Evolutionary conservation across 352 stramenopile species (phyloP), one percentile per base, ranked within the genome.

Genomic region (Pythium plurisporium): DNA sequence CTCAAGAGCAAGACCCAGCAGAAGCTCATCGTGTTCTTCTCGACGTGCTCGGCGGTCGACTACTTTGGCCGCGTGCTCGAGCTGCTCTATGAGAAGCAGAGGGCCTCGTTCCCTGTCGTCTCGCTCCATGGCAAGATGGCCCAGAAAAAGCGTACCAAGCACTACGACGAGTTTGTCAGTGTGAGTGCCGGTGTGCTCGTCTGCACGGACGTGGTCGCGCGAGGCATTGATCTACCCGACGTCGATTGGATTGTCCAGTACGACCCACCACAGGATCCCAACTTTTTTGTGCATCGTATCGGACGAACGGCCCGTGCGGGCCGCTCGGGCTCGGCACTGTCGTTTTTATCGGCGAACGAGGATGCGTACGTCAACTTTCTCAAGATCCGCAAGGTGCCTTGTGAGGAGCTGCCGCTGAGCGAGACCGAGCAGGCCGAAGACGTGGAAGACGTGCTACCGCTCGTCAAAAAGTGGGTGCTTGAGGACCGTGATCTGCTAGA

Each of bases 191-290:
- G 92, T 14, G 81, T 98, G 9, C 74, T 99, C 9, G 83, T 99
- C 31, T 99, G 97, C 65, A 99, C 98, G 3, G 97, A 99, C 77
- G 96, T 99, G 0, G 97, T 98, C 5, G 97, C 97, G 31, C 82
- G 97, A 29, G 98, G 98, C 25, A 95, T 99, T 31, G 98, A 99
- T 72, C 74, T 99, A 5, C 91, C 96, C 0, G 95, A 99, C 54
- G 89, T 99, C 1, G 88, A 98, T 60, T 99, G 97, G 96, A 99
- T 99, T 53, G 88, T 99, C 44, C 98, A 99, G 74, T 99, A 98
- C 68, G 95, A 99, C 70, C 91, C 94, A 0, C 93, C 93, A 27
- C 88, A 97, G 52, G 97, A 99, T 69, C 96, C 97, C n/a, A 98
- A 96, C 59, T 98, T 98, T 52, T 99, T 99, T 65, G 94, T 99